Evolutionary conservation across 495 filamentous ascomycete genomes (phyloP), one percentile per base, ranked within the genome.

Genomic region (Aspergillus biplanus): DNA sequence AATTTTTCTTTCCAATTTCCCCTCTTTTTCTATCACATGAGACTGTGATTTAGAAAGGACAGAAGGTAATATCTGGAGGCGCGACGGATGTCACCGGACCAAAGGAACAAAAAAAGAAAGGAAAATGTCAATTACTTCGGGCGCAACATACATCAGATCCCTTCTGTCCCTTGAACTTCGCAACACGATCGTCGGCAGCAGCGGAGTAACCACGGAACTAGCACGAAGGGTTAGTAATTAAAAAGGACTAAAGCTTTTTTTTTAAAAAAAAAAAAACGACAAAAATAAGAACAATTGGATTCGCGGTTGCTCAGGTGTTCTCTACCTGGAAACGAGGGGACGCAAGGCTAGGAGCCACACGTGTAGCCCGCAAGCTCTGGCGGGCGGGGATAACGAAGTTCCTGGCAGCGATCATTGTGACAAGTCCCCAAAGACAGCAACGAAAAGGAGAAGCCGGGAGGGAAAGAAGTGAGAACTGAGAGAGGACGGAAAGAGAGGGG

Each of bases 141-240:
- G 63, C 56, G 72, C 71, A 66, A 76, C 75, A 66, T 88, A 97
- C 94, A 85, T 93, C 87, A 73, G 90, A 78, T 66, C 88, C 92
- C 81, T 96, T 97, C 75, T 85, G 80, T 66, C 95, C 95, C 69
- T 89, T 89, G 84, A 97, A 99, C 80, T 93, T 90, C 74, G 93
- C 95, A 68, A 99, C 91, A 64, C 89, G 87, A 37, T 92, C 89
- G 53, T 89, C 77, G 49, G 78, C 76, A 61, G 86, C 73, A 55
- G 77, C 71, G 56, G 86, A 79, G 64, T 86, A 87, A 62, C 70
- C 65, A 58, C 77, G 82, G 60, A 80, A 59, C 79, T 82, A 74
- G 15, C 61, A 57, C 35, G 31, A 35, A 34, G 15, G 42, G 65
- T 83, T 61, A 80, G 75, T 60, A 34, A 67, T 65, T 60, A 66